Evolutionary conservation across 2,329 filamentous ascomycete genomes (phyloP), one percentile per base, ranked within the genome.

Genomic region (Orbilia quercus): DNA sequence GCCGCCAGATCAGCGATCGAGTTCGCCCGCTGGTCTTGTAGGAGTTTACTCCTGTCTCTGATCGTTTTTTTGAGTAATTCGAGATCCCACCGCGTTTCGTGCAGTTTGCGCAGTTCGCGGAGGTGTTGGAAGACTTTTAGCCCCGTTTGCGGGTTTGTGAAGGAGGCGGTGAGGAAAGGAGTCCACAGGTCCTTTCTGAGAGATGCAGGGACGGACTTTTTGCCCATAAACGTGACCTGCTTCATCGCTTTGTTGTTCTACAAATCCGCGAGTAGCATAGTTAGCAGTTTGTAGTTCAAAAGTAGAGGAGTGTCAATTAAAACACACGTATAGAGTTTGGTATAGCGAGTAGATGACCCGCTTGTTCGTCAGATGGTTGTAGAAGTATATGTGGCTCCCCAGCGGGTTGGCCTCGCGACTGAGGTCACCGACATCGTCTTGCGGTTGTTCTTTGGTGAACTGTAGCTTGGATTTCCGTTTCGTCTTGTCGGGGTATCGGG

Each of bases 151-250:
- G 84, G 85, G 69, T 84, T 85, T 40, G 82, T 80, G 78, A 90
- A 87, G 77, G 84, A 81, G 73, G 90, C 85, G 75, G 84, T 80
- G 55, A 87, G 87, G 77, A 90, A 81, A 5, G 86, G 86, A 34
- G 82, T 81, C 88, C 89, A 90, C 80, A 87, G 86, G 81, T 90
- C 88, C 80, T 87, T 89, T 69, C 88, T 87, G 40, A 90, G 81
- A 77, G 86, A 86, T 60, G 84, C 79, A 1, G 87, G 87, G 75
- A 86, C 85, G 50, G 86, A 84, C 80, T 90, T 89, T 79, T 90
- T 90, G 80, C 88, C 88, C 75, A 87, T 87, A 82, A 85, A 90
- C 51, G 86, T 85, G 72, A 90, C 80, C 78, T 88, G 86, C 77
- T 84, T 83, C 75, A 88, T 80, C 50, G 82, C 82, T 70, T 83